Percentiles rank a stretch among this genome's conserved stretches.
phyloP scores from a whole-genome alignment of 2,329 filamentous ascomycete genomes.

The Pseudogymnoascus sp. region DNA sequence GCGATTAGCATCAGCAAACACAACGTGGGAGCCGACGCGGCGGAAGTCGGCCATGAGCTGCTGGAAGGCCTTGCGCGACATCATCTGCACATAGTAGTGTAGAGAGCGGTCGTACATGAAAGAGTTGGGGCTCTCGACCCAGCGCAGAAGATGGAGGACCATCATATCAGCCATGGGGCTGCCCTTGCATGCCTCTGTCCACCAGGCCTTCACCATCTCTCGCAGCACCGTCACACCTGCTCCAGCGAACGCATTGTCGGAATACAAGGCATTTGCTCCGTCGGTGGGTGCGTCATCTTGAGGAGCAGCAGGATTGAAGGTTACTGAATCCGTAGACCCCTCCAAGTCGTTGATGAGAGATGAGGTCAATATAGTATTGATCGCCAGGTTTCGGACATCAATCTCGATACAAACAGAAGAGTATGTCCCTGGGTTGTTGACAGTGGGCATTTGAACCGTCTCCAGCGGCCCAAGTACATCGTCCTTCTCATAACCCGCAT shows the following conservation, averaged over 20 bases:
- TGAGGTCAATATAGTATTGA: conserved; percentile 95
- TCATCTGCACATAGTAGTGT: conserved; percentile 97
- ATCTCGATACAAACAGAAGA: conserved; percentile 94
- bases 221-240: conserved; percentile 83
- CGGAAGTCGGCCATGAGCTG: conserved; percentile 96
- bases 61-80: conserved; percentile 94
- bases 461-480: conserved; percentile 78
- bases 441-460: conserved; percentile 78
- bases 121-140: conserved; percentile 88
- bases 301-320: conserved; percentile 68
- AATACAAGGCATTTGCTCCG: conserved; percentile 62
- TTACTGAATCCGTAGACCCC: conserved; percentile 58
- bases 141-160: conserved; percentile 93
- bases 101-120: conserved; percentile 92
- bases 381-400: conserved; percentile 85
- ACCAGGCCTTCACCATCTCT: conserved; percentile 99
- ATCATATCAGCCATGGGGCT: conserved; percentile 95
- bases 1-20: conserved; percentile 88
- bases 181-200: conserved; percentile 83
- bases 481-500: conserved; percentile 91
- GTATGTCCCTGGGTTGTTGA: conserved; percentile 91
- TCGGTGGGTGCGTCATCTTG: conserved; percentile 51
- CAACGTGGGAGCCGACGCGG: conserved; percentile 84
- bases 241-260: conserved; percentile 86
- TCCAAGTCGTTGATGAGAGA: conserved; percentile 96